These are phyloP conservation scores for Huntiella abstrusa DNA, from an alignment of 2,329 filamentous ascomycete genomes.

Conservation along the genomic window DNA sequence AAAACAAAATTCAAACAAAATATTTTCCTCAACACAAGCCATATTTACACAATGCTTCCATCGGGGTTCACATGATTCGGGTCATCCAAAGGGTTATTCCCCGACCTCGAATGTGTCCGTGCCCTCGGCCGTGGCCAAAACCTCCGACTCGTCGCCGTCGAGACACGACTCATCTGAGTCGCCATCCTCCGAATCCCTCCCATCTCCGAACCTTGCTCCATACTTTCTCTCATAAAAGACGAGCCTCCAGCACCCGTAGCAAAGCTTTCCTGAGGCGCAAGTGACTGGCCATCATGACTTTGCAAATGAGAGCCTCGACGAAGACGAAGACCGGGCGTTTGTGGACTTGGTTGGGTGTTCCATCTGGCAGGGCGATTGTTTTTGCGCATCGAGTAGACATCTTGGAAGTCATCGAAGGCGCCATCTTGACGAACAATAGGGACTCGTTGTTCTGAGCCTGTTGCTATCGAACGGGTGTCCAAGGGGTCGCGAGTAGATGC, in stretches of 20 bases:
- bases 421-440: constrained; percentile 9
- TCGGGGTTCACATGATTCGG: constrained; percentile 8
- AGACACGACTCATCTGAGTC: constrained; percentile 11
- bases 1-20: not conserved
- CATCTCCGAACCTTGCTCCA: constrained; percentile 6
- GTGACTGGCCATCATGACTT: constrained; percentile 2
- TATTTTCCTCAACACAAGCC: not conserved
- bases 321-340: constrained; percentile 4
- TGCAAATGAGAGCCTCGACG: constrained; percentile 4
- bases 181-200: constrained; percentile 10
- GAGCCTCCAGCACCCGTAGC: constrained; percentile 3
- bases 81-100: constrained; percentile 3
- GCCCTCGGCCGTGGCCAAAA: constrained; percentile 9
- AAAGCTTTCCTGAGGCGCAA: constrained; percentile 9
- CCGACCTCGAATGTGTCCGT: constrained; percentile 6
- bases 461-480: constrained; percentile 3
- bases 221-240: constrained; percentile 5
- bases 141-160: constrained; percentile 6
- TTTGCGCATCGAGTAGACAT: constrained; percentile 19
- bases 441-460: constrained; percentile 6
- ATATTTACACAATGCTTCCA: constrained; percentile 8
- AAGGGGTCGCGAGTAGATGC: not conserved
- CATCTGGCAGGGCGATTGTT: constrained; percentile 3
- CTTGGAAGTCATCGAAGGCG: constrained; percentile 23
- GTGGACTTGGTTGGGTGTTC: constrained; percentile 5